These are phyloP conservation scores for Colletotrichum lentis DNA, from an alignment of 2,329 filamentous ascomycete genomes.

Conservation along the genomic window DNA sequence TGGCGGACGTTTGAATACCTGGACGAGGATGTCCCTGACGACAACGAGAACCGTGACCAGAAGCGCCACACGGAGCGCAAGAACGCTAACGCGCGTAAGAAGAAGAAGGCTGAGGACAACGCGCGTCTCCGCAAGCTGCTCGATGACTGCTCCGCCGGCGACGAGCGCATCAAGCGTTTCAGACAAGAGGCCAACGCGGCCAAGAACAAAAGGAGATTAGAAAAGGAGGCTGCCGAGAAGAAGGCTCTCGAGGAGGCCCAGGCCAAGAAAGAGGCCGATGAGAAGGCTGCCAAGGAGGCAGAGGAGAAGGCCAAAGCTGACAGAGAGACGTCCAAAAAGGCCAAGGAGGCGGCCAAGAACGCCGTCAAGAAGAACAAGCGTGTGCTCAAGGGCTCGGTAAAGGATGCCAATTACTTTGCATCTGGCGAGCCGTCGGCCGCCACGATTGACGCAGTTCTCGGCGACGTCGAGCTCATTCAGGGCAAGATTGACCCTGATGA, in stretches of 20 bases:
- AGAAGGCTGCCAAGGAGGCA: conserved; percentile 79
- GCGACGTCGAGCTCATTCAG: conserved; percentile 87
- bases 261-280: conserved; percentile 84
- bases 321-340: conserved; percentile 88
- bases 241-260: conserved; percentile 84
- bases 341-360: conserved; percentile 98
- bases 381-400: conserved; percentile 90
- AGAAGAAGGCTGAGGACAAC: conserved; percentile 99
- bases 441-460: conserved; percentile 82
- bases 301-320: conserved; percentile 87
- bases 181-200: conserved; percentile 86
- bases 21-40: conserved; percentile 97
- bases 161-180: conserved; percentile 98
- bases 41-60: conserved; percentile 99
- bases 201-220: conserved; percentile 94
- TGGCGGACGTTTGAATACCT: conserved; percentile 98
- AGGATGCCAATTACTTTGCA: conserved; percentile 97
- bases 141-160: conserved; percentile 82
- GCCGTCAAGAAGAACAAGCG: conserved; percentile 99
- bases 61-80: conserved; percentile 98
- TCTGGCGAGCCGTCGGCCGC: conserved; percentile 74
- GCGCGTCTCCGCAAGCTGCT: conserved; percentile 88
- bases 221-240: conserved; percentile 92
- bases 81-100: conserved; percentile 96
- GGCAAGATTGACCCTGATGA: conserved; percentile 90